Evolutionary conservation across 371 early-diverging fungal species (phyloP).

Genomic region (Batkoa obscura): DNA sequence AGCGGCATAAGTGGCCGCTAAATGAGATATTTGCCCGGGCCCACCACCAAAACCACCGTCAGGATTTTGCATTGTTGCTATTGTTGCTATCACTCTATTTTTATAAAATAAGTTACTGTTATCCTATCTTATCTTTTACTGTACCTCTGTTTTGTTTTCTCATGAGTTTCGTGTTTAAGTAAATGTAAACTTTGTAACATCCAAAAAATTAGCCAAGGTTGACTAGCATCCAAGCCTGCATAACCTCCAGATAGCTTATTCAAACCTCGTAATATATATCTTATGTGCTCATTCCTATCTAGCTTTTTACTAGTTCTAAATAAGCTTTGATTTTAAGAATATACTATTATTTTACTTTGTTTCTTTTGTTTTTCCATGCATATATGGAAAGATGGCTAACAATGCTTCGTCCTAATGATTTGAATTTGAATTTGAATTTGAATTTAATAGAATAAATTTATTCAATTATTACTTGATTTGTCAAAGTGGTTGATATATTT

Average conservation of each 20-base stretch:
- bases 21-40: conserved; percentile 53
- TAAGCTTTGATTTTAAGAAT: too few relatives aligned
- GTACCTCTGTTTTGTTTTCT: conserved; percentile 22
- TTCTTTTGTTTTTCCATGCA: too few relatives aligned
- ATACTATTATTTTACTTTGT: too few relatives aligned
- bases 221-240: conserved; percentile 61
- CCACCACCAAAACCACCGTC: conserved; percentile 82
- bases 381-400: too few relatives aligned
- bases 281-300: not conserved
- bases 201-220: conserved; percentile 89
- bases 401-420: too few relatives aligned
- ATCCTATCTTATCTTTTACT: not conserved
- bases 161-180: conserved; percentile 28
- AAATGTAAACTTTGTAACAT: conserved; percentile 64
- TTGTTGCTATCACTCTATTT: conserved; percentile 33
- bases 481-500: too few relatives aligned
- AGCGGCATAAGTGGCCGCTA: conserved; percentile 76
- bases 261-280: not conserved
- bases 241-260: not conserved
- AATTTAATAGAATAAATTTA: too few relatives aligned
- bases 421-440: too few relatives aligned
- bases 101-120: not conserved
- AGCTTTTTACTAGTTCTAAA: not conserved
- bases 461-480: too few relatives aligned
- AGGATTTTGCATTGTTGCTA: conserved; percentile 41